Conservation (phyloP, 2,329 filamentous ascomycete genomes). For the Colletotrichum sp. region DNA sequence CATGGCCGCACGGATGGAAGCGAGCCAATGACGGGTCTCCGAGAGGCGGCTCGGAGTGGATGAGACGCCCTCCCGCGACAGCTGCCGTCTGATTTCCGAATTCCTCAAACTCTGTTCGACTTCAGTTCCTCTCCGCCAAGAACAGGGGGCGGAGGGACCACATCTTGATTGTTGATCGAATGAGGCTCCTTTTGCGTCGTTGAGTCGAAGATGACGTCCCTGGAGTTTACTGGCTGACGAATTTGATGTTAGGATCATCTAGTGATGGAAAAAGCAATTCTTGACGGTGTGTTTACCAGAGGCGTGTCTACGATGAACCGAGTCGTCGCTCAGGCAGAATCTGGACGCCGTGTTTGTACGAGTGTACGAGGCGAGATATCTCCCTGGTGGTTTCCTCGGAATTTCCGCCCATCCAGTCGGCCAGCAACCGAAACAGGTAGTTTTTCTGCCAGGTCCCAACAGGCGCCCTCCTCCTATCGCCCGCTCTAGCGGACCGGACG, state of each 20-base stretch:
- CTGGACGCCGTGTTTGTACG: background rate
- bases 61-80: constrained; percentile 21
- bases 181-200: constrained; percentile 11
- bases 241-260: background rate
- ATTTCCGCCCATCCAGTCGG: background rate
- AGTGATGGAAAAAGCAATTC: background rate
- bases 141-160: constrained; percentile 4
- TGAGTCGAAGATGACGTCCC: background rate
- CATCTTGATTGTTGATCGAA: background rate
- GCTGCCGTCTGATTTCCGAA: constrained; percentile 17
- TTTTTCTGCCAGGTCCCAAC: background rate
- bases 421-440: background rate
- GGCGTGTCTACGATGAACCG: background rate
- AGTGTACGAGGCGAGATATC: background rate
- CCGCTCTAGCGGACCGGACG: background rate
- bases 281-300: too few species aligned
- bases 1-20: background rate
- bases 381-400: background rate
- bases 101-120: constrained; percentile 20
- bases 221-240: background rate
- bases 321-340: fast-evolving
- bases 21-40: background rate
- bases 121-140: background rate
- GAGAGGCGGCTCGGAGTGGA: background rate
- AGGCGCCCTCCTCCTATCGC: background rate